Conservation (phyloP, 2,329 filamentous ascomycete genomes). For the Clarireedia sp. region DNA sequence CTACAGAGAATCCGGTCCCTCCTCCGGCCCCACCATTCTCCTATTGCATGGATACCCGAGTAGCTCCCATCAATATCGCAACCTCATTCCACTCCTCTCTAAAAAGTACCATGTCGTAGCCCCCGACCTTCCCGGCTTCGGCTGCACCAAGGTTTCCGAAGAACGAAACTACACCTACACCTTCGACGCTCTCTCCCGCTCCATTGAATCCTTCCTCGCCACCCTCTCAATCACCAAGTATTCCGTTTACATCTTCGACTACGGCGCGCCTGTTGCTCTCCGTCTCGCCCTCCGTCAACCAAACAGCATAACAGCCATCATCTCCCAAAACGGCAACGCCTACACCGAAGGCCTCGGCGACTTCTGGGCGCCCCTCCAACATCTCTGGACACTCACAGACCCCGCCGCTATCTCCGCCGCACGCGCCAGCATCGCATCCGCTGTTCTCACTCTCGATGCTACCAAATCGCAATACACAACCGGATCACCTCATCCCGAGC, state of each 20-base stretch:
- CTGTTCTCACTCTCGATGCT: slow-evolving; percentile 15
- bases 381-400: slow-evolving; percentile 15
- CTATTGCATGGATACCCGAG: slow-evolving; percentile 40
- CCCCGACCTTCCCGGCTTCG: slow-evolving; percentile 53
- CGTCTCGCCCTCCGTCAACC: slow-evolving; percentile 44
- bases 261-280: slow-evolving; percentile 49
- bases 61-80: slow-evolving; percentile 37
- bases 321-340: slow-evolving; percentile 54
- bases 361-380: slow-evolving; percentile 20
- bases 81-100: slow-evolving; percentile 37
- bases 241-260: slow-evolving; percentile 55
- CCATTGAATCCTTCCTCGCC: slow-evolving; percentile 41
- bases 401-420: slow-evolving; percentile 12
- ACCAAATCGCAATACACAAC: slow-evolving; percentile 22
- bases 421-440: background rate
- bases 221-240: slow-evolving; percentile 40
- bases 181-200: slow-evolving; percentile 43
- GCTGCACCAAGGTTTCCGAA: slow-evolving; percentile 43
- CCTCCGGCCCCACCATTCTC: slow-evolving; percentile 31
- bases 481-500: slow-evolving; percentile 9
- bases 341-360: slow-evolving; percentile 47
- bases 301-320: slow-evolving; percentile 41
- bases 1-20: slow-evolving; percentile 33
- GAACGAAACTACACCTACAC: slow-evolving; percentile 46
- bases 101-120: slow-evolving; percentile 39